Conservation (phyloP, 1,284 basidiomycete species). For the Marasmius sp. region DNA sequence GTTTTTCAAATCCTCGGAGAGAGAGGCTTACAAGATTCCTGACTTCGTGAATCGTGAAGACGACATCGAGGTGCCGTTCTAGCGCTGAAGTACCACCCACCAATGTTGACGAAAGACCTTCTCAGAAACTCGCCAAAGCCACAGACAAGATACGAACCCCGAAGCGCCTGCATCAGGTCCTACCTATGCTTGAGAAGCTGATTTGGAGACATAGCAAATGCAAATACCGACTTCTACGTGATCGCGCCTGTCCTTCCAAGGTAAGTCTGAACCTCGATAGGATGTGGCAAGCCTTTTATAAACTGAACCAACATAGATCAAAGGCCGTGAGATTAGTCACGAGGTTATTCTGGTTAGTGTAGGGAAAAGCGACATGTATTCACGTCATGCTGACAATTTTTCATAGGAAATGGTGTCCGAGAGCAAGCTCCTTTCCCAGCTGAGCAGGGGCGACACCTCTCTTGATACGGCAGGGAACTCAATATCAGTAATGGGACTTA, state of each 20-base stretch:
- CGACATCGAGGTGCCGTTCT: constrained; percentile 62
- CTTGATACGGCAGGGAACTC: constrained; percentile 48
- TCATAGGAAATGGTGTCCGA: constrained; percentile 74
- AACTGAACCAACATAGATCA: constrained; percentile 22
- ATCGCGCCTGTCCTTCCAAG: constrained; percentile 74
- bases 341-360: constrained; percentile 53
- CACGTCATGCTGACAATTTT: background rate
- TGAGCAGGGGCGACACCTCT: constrained; percentile 36
- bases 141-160: constrained; percentile 57
- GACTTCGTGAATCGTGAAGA: constrained; percentile 65
- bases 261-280: constrained; percentile 31
- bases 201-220: constrained; percentile 71
- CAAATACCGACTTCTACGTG: constrained; percentile 66
- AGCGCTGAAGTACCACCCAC: background rate
- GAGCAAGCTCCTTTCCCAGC: constrained; percentile 55
- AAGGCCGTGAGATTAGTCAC: constrained; percentile 47
- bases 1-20: constrained; percentile 23
- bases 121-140: constrained; percentile 43
- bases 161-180: constrained; percentile 56
- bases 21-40: constrained; percentile 32
- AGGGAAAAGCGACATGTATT: background rate
- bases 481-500: constrained; percentile 40
- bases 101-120: background rate
- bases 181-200: constrained; percentile 61
- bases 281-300: background rate